phyloP scores from a whole-genome alignment of 164 flowering plant genomes.

The Houttuynia cordata region DNA sequence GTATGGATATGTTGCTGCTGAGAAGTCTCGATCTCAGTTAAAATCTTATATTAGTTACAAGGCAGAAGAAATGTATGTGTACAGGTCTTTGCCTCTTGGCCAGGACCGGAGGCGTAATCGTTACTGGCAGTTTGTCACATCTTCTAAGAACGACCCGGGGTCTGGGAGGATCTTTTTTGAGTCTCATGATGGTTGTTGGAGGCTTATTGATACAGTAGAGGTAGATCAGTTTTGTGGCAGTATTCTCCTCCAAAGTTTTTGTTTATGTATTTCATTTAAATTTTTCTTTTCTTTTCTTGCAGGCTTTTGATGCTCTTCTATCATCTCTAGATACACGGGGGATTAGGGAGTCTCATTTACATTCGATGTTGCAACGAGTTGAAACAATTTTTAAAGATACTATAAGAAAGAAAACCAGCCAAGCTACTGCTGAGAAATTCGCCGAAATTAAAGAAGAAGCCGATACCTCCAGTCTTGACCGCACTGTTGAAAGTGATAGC shows the following conservation, averaged over 20 bases:
- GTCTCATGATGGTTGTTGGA: constrained; percentile 63
- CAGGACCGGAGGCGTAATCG: constrained; percentile 84
- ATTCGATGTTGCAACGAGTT: constrained; percentile 56
- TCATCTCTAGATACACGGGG: constrained; percentile 76
- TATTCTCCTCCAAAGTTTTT: not conserved
- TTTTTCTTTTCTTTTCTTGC: constrained; percentile 3
- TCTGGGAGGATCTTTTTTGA: constrained; percentile 76
- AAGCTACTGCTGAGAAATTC: constrained; percentile 1
- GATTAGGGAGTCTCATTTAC: constrained; percentile 65
- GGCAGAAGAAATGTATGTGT: constrained; percentile 79
- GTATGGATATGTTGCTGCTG: constrained; percentile 37
- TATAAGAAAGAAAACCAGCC: constrained; percentile 20
- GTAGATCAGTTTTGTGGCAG: constrained; percentile 17
- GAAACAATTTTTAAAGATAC: constrained; percentile 55
- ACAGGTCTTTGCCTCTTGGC: constrained; percentile 86
- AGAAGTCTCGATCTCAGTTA: constrained; percentile 61
- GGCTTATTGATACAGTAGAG: constrained; percentile 80
- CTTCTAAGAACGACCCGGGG: constrained; percentile 81
- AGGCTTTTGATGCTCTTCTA: constrained; percentile 76
- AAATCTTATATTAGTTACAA: constrained; percentile 64
- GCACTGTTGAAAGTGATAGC: constrained; percentile 26
- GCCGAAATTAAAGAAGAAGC: constrained; percentile 19
- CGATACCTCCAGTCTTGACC: constrained; percentile 22
- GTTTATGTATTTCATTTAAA: not conserved
- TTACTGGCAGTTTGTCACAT: constrained; percentile 77